Base-by-base conservation (phyloP, 345 rosid genomes). In the Abelmoschus esculentus region DNA sequence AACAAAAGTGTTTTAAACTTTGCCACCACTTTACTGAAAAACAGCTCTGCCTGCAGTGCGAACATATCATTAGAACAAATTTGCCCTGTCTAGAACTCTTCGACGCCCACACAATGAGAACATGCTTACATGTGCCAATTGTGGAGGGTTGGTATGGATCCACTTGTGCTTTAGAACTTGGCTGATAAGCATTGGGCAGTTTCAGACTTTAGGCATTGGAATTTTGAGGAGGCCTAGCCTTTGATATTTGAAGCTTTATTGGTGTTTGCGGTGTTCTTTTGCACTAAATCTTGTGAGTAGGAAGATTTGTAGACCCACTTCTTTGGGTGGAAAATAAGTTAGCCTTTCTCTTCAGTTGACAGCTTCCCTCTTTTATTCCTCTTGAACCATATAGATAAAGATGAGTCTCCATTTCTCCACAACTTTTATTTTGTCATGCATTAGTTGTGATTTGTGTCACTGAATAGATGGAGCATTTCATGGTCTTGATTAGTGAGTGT, bases 111-210 rank as follows among this genome's bases (percentile, higher is more conserved):
- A 46, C 56, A 65, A 26, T 26, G 36, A 14, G 11, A 13, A 57
- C 17, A 57, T 57, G 61, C 69, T 13, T 65, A 34, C 69, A 65
- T 65, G 55, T 65, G 69, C 46, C 50, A 3, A n/a, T 19, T 49
- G 55, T 68, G 53, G 72, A 19, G 38, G 26, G 66, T 54, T 54
- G 15, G 61, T 7, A 7, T 32, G 12, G 53, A 28, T 63, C 60
- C 66, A 22, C 55, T 46, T 11, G 50, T 62, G 46, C 28, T 49
- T 17, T 3, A 22, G 6, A 19, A 63, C 67, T 63, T 63, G 28
- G 53, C 34, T 36, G 34, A 13, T 13, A 22, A 44, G 68, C 14
- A 12, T 12, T 22, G 36, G 34, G 46, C 14, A 31, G 40, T 34
- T 1, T 54, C 11, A 31, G 63, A 59, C 15, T 32, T 60, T 7